These are phyloP conservation scores for Xylaria nigripes DNA, from an alignment of 495 filamentous ascomycete species.

Conservation along the genomic window DNA sequence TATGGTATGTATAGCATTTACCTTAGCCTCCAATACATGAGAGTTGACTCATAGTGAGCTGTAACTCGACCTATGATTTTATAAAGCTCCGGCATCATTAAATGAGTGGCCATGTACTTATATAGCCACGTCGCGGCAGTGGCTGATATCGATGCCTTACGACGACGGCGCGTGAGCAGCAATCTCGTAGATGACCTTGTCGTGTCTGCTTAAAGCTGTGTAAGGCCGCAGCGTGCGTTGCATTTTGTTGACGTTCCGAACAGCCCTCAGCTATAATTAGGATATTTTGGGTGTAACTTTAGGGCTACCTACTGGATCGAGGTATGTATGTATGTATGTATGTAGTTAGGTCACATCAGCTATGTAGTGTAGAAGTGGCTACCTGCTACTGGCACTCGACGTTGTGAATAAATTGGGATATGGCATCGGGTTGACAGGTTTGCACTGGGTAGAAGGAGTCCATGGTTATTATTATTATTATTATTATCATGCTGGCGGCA, in stretches of 20 bases:
- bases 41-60: conserved; percentile 10
- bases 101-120: neutral
- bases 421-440: neutral
- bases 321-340: neutral
- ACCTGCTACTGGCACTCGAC: neutral
- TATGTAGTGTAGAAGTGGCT: neutral
- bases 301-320: neutral
- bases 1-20: neutral
- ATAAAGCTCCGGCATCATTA: neutral
- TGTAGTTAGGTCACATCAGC: neutral
- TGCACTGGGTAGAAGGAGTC: neutral
- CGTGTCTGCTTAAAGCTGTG: neutral
- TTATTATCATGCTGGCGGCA: neutral
- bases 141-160: conserved; percentile 1
- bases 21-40: neutral
- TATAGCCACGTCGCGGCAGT: conserved; percentile 1
- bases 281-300: neutral
- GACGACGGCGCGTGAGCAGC: conserved; percentile 2
- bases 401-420: neutral
- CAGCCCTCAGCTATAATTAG: conserved; percentile 7
- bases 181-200: neutral
- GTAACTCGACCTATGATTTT: conserved; percentile 4
- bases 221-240: conserved; percentile 1
- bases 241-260: conserved; percentile 3
- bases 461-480: too few relatives aligned